Evolutionary conservation across 192 early-diverging fungal species (phyloP).

Genomic region (Coemansia sp.): DNA sequence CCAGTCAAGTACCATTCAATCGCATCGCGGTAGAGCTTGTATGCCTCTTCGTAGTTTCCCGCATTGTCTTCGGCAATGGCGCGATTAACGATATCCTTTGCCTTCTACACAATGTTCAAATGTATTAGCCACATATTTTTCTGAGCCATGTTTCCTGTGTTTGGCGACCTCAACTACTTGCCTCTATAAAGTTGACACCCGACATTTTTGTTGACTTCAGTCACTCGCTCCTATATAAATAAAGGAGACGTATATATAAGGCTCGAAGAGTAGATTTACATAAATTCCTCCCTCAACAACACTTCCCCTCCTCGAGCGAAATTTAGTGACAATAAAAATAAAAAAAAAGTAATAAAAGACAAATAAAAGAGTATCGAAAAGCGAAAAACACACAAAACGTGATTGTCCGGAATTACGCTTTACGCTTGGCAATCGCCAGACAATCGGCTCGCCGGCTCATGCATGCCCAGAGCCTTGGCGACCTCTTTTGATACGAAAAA

Average conservation of each 20-base stretch:
- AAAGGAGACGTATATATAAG: neutral
- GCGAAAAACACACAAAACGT: neutral
- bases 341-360: neutral
- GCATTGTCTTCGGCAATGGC: slow-evolving; percentile 93
- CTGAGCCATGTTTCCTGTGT: neutral
- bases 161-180: neutral
- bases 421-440: too few species aligned
- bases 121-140: neutral
- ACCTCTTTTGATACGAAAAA: neutral
- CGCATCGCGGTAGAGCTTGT: slow-evolving; percentile 84
- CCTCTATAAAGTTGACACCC: slow-evolving; percentile 20
- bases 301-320: neutral
- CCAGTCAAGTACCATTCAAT: slow-evolving; percentile 96
- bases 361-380: neutral
- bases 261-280: neutral
- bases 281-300: neutral
- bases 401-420: neutral
- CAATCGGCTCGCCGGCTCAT: slow-evolving; percentile 2
- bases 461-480: slow-evolving; percentile 10
- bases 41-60: slow-evolving; percentile 89
- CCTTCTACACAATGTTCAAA: too few species aligned
- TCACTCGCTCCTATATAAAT: neutral
- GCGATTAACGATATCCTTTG: slow-evolving; percentile 89
- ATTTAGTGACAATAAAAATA: neutral
- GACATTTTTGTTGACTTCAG: slow-evolving; percentile 6